Conservation (phyloP, 169 alveolate genomes). For the Plasmodium knowlesi region DNA sequence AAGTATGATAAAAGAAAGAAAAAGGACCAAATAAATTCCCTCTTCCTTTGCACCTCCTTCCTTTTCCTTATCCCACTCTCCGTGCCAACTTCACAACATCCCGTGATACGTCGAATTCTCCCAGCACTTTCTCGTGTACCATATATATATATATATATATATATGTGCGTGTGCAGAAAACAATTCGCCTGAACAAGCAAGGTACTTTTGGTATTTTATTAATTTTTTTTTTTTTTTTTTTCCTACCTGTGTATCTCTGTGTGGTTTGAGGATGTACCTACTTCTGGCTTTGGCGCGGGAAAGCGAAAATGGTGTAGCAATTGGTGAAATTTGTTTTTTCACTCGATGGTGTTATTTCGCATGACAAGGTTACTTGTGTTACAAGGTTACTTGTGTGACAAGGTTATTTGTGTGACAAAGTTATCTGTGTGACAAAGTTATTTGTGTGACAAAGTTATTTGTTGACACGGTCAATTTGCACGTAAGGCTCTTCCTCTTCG, state of each 20-base stretch:
- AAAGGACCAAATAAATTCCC: not conserved
- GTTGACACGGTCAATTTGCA: not conserved
- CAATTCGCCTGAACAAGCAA: conserved; percentile 6
- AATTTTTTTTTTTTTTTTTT: not conserved
- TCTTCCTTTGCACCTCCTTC: not conserved
- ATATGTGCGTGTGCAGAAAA: not conserved
- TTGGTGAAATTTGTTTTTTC: not conserved
- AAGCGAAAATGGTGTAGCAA: not conserved
- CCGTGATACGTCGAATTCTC: not conserved
- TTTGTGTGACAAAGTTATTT: not conserved
- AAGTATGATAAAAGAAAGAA: not conserved
- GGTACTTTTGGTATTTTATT: not conserved
- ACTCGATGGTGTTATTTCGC: not conserved
- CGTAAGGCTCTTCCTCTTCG: not conserved
- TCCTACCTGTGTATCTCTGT: not conserved
- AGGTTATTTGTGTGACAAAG: not conserved
- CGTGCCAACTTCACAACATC: not conserved
- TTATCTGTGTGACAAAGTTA: not conserved
- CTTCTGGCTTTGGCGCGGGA: not conserved
- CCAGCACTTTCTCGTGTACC: not conserved
- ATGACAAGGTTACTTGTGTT: not conserved
- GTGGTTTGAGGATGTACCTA: not conserved
- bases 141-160: too few species aligned
- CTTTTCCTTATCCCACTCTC: not conserved
- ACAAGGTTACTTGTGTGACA: not conserved